phyloP scores from a whole-genome alignment of 163 green algal genomes.

The Prototheca cutis region DNA sequence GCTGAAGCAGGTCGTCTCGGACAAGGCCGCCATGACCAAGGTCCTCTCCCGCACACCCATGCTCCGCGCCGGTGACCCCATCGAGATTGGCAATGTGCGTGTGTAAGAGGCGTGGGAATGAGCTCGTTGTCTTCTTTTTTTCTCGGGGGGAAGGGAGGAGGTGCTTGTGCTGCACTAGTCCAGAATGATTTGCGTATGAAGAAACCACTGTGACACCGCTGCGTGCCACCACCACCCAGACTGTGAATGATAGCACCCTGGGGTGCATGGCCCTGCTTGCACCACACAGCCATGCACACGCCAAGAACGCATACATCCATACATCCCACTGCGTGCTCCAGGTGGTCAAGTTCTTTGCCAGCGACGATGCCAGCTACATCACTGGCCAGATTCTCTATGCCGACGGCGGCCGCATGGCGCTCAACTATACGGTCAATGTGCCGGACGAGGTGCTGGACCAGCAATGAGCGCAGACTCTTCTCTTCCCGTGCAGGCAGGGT shows the following conservation, averaged over 20 bases:
- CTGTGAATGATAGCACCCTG: too few relatives aligned
- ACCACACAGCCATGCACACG: neutral
- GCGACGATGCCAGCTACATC: constrained; percentile 60
- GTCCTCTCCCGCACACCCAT: constrained; percentile 65
- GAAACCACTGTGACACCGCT: too few relatives aligned
- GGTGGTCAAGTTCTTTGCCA: constrained; percentile 55
- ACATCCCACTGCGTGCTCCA: too few relatives aligned
- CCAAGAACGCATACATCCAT: neutral
- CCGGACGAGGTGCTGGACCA: constrained; percentile 7
- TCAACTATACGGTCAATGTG: constrained; percentile 76
- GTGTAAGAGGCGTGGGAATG: neutral
- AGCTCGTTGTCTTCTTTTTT: neutral
- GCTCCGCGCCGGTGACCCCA: constrained; percentile 60
- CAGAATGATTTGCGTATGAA: too few relatives aligned
- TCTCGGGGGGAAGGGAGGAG: neutral
- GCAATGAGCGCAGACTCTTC: neutral
- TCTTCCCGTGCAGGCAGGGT: neutral
- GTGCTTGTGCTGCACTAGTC: neutral
- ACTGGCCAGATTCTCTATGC: constrained; percentile 68
- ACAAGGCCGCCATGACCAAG: constrained; percentile 47
- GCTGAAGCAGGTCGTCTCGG: constrained; percentile 38
- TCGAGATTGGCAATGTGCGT: constrained; percentile 52
- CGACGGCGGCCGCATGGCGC: constrained; percentile 68
- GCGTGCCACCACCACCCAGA: too few relatives aligned
- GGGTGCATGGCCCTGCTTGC: neutral